phyloP scores from a whole-genome alignment of 140 eudicot genomes.

The Ambrosia hybrid region DNA sequence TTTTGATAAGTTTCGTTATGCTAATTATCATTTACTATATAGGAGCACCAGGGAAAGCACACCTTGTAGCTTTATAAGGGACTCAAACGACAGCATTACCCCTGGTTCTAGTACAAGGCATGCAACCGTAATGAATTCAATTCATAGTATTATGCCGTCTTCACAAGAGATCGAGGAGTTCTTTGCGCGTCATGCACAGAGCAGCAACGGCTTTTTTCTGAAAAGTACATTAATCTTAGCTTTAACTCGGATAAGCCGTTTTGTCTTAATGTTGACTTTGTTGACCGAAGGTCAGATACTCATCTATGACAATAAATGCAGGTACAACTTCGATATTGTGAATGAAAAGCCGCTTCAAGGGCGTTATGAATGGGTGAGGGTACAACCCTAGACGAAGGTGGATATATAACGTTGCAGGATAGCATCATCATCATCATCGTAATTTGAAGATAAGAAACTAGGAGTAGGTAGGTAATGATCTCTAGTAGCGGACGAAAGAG shows the following conservation, averaged over 20 bases:
- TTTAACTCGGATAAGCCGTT: neutral
- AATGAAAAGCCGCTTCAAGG: conserved; percentile 82
- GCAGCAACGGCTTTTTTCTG: conserved; percentile 65
- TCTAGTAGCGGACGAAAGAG: conserved; percentile 31
- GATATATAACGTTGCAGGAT: conserved; percentile 24
- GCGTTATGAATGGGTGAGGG: conserved; percentile 70
- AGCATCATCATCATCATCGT: neutral
- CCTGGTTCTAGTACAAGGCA: conserved; percentile 78
- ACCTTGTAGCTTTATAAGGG: conserved; percentile 77
- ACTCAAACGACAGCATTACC: conserved; percentile 43
- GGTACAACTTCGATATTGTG: conserved; percentile 81
- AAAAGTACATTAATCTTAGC: conserved; percentile 47
- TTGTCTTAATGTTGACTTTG: neutral
- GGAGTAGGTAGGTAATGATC: conserved; percentile 19
- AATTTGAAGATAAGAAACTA: conserved; percentile 35
- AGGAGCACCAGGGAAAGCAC: conserved; percentile 97
- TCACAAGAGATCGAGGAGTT: conserved; percentile 77
- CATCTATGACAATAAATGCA: conserved; percentile 29
- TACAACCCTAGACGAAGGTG: conserved; percentile 21
- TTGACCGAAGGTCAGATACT: neutral
- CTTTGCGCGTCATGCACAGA: conserved; percentile 63
- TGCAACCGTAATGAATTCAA: conserved; percentile 26
- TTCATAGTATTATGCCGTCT: conserved; percentile 54
- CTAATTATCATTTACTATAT: conserved; percentile 16
- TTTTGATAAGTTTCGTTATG: neutral